Percentiles rank a stretch among this genome's conserved stretches.
phyloP scores from a whole-genome alignment of 805 yeast genomes.

The Metschnikowia vanudenii region DNA sequence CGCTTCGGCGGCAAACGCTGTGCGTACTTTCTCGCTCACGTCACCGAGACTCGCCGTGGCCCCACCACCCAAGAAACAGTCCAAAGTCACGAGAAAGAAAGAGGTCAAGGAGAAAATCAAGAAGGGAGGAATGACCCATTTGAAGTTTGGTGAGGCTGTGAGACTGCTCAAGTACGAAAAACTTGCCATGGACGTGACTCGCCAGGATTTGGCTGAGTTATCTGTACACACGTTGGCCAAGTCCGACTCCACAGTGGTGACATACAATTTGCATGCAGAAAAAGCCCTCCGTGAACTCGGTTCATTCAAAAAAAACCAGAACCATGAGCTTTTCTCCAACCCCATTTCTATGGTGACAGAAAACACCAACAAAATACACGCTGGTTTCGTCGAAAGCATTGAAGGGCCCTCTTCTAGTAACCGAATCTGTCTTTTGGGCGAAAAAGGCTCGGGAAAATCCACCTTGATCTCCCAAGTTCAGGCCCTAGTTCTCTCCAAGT shows the following conservation, averaged over 20 bases:
- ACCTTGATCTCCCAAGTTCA: constrained; percentile 69
- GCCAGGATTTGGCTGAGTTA: constrained; percentile 14
- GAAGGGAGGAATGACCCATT: constrained; percentile 44
- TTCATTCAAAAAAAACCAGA: constrained; percentile 65
- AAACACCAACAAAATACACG: constrained; percentile 42
- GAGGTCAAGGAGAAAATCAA: constrained; percentile 25
- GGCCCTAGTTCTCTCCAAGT: constrained; percentile 45
- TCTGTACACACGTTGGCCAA: constrained; percentile 14
- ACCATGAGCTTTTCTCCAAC: constrained; percentile 54
- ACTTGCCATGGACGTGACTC: constrained; percentile 23
- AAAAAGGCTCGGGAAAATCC: constrained; percentile 77
- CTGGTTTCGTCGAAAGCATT: constrained; percentile 39
- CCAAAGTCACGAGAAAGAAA: constrained; percentile 24
- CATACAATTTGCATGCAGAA: constrained; percentile 43
- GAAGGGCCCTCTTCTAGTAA: constrained; percentile 35
- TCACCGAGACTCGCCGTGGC: constrained; percentile 16
- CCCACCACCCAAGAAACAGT: constrained; percentile 24
- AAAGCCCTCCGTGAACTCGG: constrained; percentile 53
- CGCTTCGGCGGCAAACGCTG: constrained; percentile 1
- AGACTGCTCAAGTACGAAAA: constrained; percentile 34
- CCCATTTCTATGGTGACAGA: constrained; percentile 61
- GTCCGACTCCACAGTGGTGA: constrained; percentile 20
- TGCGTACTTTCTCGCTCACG: constrained; percentile 13
- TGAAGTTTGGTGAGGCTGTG: constrained; percentile 38
- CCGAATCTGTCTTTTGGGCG: constrained; percentile 61